A percentile compares a stretch with the other conserved stretches of the same genome.
These are phyloP conservation scores for Gaertneriomyces sp. DNA, from an alignment of 192 early-diverging fungal genomes.

Conservation along the genomic window DNA sequence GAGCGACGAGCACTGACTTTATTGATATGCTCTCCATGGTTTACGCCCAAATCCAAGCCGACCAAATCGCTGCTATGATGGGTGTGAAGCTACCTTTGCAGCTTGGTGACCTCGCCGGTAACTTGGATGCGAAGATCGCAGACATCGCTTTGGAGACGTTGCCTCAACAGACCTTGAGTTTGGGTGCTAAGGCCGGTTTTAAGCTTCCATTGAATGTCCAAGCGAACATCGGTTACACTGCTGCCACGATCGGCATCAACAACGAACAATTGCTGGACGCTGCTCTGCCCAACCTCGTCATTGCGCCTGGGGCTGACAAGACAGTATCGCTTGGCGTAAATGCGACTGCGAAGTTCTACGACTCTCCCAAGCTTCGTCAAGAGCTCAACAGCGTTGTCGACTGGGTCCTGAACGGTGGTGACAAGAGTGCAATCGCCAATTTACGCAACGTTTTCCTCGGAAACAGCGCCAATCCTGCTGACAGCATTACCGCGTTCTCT, in stretches of 20 bases:
- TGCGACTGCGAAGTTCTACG: conserved; percentile 19
- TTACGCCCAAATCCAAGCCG: conserved; percentile 15
- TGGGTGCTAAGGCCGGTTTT: conserved; percentile 11
- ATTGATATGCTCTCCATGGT: conserved; percentile 20
- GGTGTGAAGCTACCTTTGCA: conserved; percentile 21
- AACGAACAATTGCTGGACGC: neutral
- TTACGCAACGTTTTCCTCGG: conserved; percentile 21
- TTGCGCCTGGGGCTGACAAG: neutral
- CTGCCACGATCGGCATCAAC: conserved; percentile 15
- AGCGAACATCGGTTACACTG: conserved; percentile 21
- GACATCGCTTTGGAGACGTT: conserved; percentile 5
- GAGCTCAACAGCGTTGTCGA: conserved; percentile 25
- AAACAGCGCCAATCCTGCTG: neutral
- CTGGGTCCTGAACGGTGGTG: conserved; percentile 14
- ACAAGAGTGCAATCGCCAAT: conserved; percentile 7
- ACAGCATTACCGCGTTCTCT: conserved; percentile 26
- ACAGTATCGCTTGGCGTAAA: conserved; percentile 2
- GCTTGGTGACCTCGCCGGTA: conserved; percentile 9
- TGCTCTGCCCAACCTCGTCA: conserved; percentile 1
- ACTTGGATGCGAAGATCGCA: neutral
- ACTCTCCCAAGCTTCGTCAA: conserved; percentile 1
- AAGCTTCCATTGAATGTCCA: conserved; percentile 20
- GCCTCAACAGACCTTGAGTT: conserved; percentile 5
- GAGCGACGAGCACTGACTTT: conserved; percentile 13
- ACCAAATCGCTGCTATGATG: conserved; percentile 16